Evolutionary conservation across 768 basidiomycete genomes (phyloP).

Genomic region (Lyophyllum shimeji): DNA sequence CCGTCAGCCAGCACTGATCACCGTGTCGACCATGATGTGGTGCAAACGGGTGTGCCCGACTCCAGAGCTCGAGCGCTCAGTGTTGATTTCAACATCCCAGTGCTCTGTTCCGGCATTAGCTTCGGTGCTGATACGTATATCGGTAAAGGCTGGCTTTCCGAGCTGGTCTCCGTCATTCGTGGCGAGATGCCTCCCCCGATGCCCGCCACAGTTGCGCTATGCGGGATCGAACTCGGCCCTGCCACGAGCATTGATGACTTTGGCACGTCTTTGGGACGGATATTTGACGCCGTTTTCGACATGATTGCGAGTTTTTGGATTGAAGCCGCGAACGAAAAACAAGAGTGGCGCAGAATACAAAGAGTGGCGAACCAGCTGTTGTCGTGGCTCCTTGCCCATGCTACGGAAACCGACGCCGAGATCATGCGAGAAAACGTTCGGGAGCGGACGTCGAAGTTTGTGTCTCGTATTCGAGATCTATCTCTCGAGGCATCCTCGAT

Average conservation of each 20-base stretch:
- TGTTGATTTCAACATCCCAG: constrained; percentile 52
- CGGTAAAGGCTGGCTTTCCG: constrained; percentile 57
- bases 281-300: constrained; percentile 44
- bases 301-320: constrained; percentile 35
- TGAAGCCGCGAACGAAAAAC: constrained; percentile 25
- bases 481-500: constrained; percentile 29
- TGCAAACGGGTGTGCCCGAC: neutral
- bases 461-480: constrained; percentile 36
- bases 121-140: constrained; percentile 56
- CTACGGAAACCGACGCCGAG: constrained; percentile 30
- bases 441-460: constrained; percentile 35
- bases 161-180: constrained; percentile 45
- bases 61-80: constrained; percentile 20
- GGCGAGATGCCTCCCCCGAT: constrained; percentile 19
- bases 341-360: constrained; percentile 40
- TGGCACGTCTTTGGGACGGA: constrained; percentile 38
- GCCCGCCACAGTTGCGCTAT: constrained; percentile 31
- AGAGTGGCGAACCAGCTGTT: constrained; percentile 43
- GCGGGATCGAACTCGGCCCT: constrained; percentile 43
- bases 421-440: constrained; percentile 32
- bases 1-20: neutral
- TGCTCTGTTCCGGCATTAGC: constrained; percentile 49
- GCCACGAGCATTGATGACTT: constrained; percentile 45
- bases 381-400: constrained; percentile 41
- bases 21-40: neutral